Conservation (phyloP, 2,329 filamentous ascomycete genomes). For the Diplodia corticola region DNA sequence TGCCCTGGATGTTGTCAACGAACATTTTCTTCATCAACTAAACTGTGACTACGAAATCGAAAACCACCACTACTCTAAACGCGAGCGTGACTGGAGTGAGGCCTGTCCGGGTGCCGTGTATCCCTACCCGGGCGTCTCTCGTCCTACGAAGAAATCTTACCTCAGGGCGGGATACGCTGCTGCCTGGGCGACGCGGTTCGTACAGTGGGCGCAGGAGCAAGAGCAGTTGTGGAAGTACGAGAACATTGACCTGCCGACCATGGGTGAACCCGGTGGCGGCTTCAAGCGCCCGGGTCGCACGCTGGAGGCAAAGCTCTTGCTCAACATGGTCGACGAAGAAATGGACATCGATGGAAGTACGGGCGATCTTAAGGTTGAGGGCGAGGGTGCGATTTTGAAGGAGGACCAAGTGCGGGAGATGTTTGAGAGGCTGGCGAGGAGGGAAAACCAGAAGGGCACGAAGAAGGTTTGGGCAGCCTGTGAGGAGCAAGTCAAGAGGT, state of each 20-base stretch:
- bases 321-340: not conserved
- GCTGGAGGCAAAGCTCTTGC: slow-evolving; percentile 7
- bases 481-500: slow-evolving; percentile 3
- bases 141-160: not conserved
- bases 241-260: not conserved
- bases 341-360: not conserved
- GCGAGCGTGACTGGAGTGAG: not conserved
- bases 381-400: not conserved
- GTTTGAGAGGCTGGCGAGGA: not conserved
- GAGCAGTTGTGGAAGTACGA: slow-evolving; percentile 7
- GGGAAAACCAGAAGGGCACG: not conserved
- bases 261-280: not conserved
- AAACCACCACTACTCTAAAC: not conserved
- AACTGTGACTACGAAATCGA: not conserved
- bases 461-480: not conserved
- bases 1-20: not conserved
- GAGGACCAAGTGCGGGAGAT: not conserved
- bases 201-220: slow-evolving; percentile 19
- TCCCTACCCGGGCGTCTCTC: not conserved
- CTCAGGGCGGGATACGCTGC: slow-evolving; percentile 1
- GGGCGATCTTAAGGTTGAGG: not conserved
- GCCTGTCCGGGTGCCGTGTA: not conserved
- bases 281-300: slow-evolving; percentile 5
- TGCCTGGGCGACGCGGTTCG: slow-evolving; percentile 16
- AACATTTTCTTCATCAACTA: not conserved